Conservation (phyloP, 176 grass and related monocot species). For the Miscanthus lutarioriparius region DNA sequence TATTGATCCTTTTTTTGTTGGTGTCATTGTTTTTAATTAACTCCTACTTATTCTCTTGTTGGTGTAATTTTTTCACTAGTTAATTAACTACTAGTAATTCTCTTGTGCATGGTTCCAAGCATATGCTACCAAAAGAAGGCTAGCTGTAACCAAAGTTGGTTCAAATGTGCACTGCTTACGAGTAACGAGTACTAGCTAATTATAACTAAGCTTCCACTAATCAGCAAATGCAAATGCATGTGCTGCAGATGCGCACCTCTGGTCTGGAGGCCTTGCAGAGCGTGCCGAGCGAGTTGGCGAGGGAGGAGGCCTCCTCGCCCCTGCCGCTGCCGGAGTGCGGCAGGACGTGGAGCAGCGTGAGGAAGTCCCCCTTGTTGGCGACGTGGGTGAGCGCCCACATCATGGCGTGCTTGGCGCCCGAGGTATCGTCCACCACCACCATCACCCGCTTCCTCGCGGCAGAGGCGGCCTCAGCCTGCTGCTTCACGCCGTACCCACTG, state of each 20-base stretch:
- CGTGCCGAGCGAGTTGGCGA: slow-evolving; percentile 80
- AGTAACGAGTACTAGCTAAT: background rate
- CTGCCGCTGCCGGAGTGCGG: slow-evolving; percentile 40
- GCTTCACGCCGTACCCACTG: background rate
- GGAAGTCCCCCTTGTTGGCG: slow-evolving; percentile 79
- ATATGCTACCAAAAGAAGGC: slow-evolving; percentile 25
- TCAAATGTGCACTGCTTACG: background rate
- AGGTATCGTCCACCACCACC: slow-evolving; percentile 86
- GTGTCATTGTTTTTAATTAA: slow-evolving; percentile 14
- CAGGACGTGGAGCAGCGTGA: slow-evolving; percentile 84
- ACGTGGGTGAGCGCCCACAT: slow-evolving; percentile 98
- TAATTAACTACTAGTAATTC: background rate
- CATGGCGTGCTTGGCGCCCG: slow-evolving; percentile 86
- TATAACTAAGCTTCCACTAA: background rate
- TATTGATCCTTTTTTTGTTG: background rate
- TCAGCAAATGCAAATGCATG: background rate
- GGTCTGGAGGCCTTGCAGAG: slow-evolving; percentile 86
- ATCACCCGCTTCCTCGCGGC: slow-evolving; percentile 82
- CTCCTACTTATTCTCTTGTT: background rate
- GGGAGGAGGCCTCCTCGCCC: slow-evolving; percentile 47
- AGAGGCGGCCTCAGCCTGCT: slow-evolving; percentile 25
- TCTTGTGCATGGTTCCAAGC: slow-evolving; percentile 30
- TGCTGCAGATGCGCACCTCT: slow-evolving; percentile 47
- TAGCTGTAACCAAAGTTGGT: slow-evolving; percentile 3
- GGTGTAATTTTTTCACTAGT: background rate